Evolutionary conservation across 805 yeast species (phyloP), one percentile per base, ranked within the genome.

Genomic region (Helenozyma baotianmanensis): DNA sequence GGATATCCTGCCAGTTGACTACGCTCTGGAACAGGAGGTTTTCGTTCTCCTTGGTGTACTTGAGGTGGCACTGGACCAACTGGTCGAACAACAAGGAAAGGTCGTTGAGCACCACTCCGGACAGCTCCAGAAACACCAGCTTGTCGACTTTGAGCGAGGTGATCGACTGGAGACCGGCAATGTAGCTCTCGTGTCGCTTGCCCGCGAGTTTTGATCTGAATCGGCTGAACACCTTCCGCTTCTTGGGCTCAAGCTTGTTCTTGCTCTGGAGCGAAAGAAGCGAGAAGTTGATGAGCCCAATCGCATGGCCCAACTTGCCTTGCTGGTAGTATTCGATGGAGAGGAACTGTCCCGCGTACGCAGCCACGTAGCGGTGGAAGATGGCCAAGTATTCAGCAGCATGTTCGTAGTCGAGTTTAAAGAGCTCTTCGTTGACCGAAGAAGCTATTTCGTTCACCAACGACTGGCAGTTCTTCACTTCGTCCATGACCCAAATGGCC

Each of bases 301-400:
- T 56, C 4, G 72, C 65, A n/a, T 56, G 57, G 6, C 78, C 78
- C 13, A 71, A 32, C 23, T 64, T 58, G 32, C 60, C 56, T 29
- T 69, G 60, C 38, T 70, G 71, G 45, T 71, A 71, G 32, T 55
- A 48, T 29, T 71, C 76, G 23, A 70, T 56, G 0, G 74, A 54
- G 14, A 70, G 51, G 30, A 71, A 64, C n/a, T 63, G 39, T 0
- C 72, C 74, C 13, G 70, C 61, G 37, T 69, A 68, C 0, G 72
- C 72, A 15, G 56, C 50, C 6, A 61, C 54, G 43, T 69, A 61
- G 27, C 55, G 60, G 27, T 55, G 48, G 10, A 64, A 40, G 2
- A 65, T 32, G 6, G 31, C 23, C 33, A 64, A 48, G 42, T 63
- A 67, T 3, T 50, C 51, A 1, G 25, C 10, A 70, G 69, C 56